phyloP scores from a whole-genome alignment of 768 basidiomycete genomes.

The Cyclocybe cylindracea region DNA sequence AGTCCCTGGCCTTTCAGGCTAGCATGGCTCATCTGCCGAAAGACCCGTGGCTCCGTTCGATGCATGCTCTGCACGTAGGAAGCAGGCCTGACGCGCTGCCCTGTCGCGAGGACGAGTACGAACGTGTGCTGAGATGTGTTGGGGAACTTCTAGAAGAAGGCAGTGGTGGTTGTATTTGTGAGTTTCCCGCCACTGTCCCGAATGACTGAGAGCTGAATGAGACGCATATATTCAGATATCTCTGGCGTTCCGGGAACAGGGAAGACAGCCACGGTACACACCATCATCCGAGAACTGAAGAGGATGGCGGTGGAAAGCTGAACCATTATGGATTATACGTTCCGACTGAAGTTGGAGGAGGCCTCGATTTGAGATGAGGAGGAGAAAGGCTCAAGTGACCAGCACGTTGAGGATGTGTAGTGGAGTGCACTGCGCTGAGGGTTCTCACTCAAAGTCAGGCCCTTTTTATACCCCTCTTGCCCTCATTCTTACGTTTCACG shows the following conservation, averaged over 20 bases:
- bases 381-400: too few relatives aligned
- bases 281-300: constrained; percentile 86
- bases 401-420: too few relatives aligned
- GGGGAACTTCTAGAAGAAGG: constrained; percentile 89
- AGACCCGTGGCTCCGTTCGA: constrained; percentile 84
- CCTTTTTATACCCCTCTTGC: too few relatives aligned
- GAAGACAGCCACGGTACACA: constrained; percentile 97
- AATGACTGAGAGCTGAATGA: neutral
- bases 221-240: constrained; percentile 65
- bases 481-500: too few relatives aligned
- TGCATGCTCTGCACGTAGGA: constrained; percentile 92
- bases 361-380: too few relatives aligned
- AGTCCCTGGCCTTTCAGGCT: constrained; percentile 32
- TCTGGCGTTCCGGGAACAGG: constrained; percentile 99
- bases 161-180: constrained; percentile 94
- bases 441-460: too few relatives aligned
- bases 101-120: constrained; percentile 86
- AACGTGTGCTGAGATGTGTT: constrained; percentile 70
- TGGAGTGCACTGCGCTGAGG: too few relatives aligned
- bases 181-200: constrained; percentile 30
- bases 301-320: constrained; percentile 76
- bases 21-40: constrained; percentile 57
- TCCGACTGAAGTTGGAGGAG: too few relatives aligned
- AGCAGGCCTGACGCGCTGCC: constrained; percentile 88
- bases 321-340: too few relatives aligned